These are phyloP conservation scores for Citrus inodora DNA, from an alignment of 345 rosid species.

Conservation along the genomic window DNA sequence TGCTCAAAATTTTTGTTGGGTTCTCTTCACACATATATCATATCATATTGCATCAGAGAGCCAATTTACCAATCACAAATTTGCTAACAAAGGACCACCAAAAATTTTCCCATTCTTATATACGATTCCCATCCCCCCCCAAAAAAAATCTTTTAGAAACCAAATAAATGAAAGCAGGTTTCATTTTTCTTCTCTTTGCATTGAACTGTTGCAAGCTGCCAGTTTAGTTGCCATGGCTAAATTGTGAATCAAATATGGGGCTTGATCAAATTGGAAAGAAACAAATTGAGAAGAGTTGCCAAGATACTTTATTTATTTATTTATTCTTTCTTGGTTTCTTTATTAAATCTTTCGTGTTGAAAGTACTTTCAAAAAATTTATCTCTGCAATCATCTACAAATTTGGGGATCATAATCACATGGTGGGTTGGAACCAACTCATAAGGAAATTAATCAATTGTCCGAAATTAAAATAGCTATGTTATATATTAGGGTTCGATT, in stretches of 20 bases:
- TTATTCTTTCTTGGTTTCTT: not conserved
- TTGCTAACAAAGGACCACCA: constrained; percentile 15
- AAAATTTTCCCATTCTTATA: not conserved
- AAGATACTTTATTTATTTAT: not conserved
- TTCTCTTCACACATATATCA: not conserved
- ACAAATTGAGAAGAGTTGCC: not conserved
- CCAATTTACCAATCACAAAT: not conserved
- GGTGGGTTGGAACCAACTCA: constrained; percentile 7
- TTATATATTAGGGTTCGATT: not conserved
- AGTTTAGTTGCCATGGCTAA: not conserved
- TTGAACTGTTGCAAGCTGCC: not conserved
- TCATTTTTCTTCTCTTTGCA: not conserved
- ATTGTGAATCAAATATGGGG: not conserved
- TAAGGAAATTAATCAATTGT: not conserved
- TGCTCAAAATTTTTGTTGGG: not conserved
- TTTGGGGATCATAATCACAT: not conserved
- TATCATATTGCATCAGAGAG: constrained; percentile 6
- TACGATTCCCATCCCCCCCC: not conserved
- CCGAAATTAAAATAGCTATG: not conserved
- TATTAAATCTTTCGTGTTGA: not conserved
- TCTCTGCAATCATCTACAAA: not conserved
- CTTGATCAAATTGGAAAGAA: not conserved
- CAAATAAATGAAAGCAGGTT: not conserved
- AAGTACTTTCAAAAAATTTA: not conserved
- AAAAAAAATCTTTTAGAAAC: not conserved